Conservation (phyloP, 768 basidiomycete species). For the Tricholoma saponaceum region DNA sequence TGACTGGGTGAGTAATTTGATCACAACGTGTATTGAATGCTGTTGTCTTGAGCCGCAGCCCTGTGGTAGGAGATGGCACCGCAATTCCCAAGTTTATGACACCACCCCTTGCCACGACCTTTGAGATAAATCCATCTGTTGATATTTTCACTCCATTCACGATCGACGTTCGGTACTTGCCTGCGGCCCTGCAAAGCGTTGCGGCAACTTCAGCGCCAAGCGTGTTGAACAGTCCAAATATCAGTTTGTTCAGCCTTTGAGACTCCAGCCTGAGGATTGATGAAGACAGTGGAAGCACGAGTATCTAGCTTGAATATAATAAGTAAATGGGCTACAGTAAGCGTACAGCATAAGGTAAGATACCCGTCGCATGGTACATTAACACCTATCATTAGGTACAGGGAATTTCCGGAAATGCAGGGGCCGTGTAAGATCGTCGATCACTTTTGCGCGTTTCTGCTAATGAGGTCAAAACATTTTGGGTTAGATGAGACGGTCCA, state of each 20-base stretch:
- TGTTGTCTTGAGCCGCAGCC: slow-evolving; percentile 1
- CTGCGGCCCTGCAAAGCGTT: slow-evolving; percentile 5
- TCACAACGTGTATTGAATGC: slow-evolving; percentile 11
- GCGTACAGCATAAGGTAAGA: slow-evolving; percentile 1
- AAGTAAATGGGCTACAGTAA: background rate
- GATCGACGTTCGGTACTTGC: slow-evolving; percentile 6
- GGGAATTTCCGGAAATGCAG: background rate
- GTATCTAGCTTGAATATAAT: background rate
- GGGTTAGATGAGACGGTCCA: slow-evolving; percentile 9
- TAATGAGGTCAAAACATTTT: slow-evolving; percentile 22
- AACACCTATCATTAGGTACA: background rate
- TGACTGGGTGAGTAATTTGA: background rate
- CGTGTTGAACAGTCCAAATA: no score
- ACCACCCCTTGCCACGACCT: background rate
- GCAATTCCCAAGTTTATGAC: slow-evolving; percentile 5
- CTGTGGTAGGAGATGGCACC: background rate
- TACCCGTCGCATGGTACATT: background rate
- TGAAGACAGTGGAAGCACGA: background rate
- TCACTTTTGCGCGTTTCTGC: slow-evolving; percentile 15
- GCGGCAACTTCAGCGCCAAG: no score
- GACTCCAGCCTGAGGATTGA: background rate
- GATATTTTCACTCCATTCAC: background rate
- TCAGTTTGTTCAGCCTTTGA: background rate
- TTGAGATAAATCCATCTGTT: background rate
- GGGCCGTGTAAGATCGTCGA: background rate